A percentile compares a stretch with the other conserved stretches of the same genome.
These are phyloP conservation scores for Nitzschia palea DNA, from an alignment of 108 stramenopile genomes.

Conservation along the genomic window DNA sequence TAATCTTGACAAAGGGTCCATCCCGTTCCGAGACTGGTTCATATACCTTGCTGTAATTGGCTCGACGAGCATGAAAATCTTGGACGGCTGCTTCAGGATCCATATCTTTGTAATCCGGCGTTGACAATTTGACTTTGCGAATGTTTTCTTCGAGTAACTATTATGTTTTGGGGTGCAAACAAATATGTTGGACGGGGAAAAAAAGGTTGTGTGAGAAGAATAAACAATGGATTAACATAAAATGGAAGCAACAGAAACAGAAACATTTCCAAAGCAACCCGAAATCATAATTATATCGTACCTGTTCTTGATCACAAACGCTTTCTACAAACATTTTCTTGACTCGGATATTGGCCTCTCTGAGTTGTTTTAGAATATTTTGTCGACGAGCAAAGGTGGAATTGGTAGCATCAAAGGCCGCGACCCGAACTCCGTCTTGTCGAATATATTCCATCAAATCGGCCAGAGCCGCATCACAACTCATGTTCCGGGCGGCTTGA, in stretches of 20 bases:
- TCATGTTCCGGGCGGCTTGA: constrained; percentile 52
- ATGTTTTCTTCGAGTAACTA: constrained; percentile 84
- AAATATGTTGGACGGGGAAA: background rate
- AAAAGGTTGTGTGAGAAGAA: background rate
- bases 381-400: constrained; percentile 71
- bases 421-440: constrained; percentile 87
- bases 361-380: constrained; percentile 52
- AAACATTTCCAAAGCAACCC: too few relatives aligned
- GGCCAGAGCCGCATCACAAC: constrained; percentile 84
- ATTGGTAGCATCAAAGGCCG: constrained; percentile 97
- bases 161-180: background rate
- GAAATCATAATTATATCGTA: too few relatives aligned
- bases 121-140: constrained; percentile 82
- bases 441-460: constrained; percentile 86
- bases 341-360: constrained; percentile 34
- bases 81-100: constrained; percentile 71
- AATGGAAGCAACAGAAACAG: too few relatives aligned
- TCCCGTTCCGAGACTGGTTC: constrained; percentile 84
- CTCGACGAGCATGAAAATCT: constrained; percentile 87
- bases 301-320: constrained; percentile 82
- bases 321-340: constrained; percentile 93
- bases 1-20: constrained; percentile 82
- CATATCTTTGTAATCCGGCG: constrained; percentile 86
- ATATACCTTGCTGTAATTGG: constrained; percentile 84
- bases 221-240: background rate